A percentile compares a stretch with the other conserved stretches of the same genome.
These are phyloP conservation scores for Daphne laureola DNA, from an alignment of 441 rosid species.

Conservation along the genomic window DNA sequence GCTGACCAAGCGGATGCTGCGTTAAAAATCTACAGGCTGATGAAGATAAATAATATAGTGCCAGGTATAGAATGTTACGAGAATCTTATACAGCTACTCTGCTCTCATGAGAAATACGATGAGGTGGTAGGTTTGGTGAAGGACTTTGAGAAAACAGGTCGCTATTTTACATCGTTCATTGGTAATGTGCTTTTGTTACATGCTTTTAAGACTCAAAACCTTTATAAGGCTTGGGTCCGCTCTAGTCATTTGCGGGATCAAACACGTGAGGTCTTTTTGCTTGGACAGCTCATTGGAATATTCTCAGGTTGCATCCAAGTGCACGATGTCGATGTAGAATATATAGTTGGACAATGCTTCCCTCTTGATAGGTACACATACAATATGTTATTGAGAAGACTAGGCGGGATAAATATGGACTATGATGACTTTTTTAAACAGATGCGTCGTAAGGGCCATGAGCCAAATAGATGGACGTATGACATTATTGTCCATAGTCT, in stretches of 20 bases:
- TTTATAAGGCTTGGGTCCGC: slow-evolving; percentile 55
- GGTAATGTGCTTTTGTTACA: slow-evolving; percentile 67
- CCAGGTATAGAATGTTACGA: slow-evolving; percentile 61
- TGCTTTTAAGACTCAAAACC: slow-evolving; percentile 33
- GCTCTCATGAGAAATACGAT: slow-evolving; percentile 29
- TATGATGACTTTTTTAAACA: slow-evolving; percentile 39
- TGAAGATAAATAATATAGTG: slow-evolving; percentile 29
- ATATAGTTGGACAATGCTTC: slow-evolving; percentile 53
- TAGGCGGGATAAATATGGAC: slow-evolving; percentile 30
- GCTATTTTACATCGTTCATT: slow-evolving; percentile 45
- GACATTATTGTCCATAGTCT: slow-evolving; percentile 34
- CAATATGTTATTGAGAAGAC: slow-evolving; percentile 48
- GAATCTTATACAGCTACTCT: slow-evolving; percentile 34
- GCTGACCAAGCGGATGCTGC: slow-evolving; percentile 38
- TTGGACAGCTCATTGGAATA: slow-evolving; percentile 55
- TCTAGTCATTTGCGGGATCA: slow-evolving; percentile 30
- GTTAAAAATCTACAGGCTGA: slow-evolving; percentile 30
- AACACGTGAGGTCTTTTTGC: slow-evolving; percentile 32
- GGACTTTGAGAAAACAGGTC: slow-evolving; percentile 41
- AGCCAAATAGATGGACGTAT: slow-evolving; percentile 58
- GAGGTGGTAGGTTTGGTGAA: slow-evolving; percentile 41
- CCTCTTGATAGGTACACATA: slow-evolving; percentile 46
- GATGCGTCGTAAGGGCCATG: slow-evolving; percentile 44
- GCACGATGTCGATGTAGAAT: slow-evolving; percentile 32
- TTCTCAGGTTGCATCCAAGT: slow-evolving; percentile 39